Conservation (phyloP, 2,329 filamentous ascomycete genomes). For the Trichoderma atrobrunneum region DNA sequence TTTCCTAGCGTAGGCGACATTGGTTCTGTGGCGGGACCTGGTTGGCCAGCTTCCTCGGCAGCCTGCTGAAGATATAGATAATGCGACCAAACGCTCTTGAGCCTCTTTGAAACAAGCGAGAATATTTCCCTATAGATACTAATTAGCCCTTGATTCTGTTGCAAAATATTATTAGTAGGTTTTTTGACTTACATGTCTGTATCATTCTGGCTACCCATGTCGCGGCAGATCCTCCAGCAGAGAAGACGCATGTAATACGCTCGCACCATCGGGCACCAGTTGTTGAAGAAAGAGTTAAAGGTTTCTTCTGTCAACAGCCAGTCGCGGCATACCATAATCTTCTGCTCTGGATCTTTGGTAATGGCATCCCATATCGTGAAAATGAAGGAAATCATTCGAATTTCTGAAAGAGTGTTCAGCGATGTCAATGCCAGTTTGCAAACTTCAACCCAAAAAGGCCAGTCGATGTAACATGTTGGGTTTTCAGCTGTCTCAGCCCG, state of each 20-base stretch:
- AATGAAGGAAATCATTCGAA: constrained; percentile 77
- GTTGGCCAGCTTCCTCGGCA: constrained; percentile 53
- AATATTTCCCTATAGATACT: constrained; percentile 61
- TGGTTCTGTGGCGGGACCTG: constrained; percentile 72
- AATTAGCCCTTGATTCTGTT: constrained; percentile 20
- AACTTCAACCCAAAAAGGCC: constrained; percentile 82
- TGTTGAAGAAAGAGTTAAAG: constrained; percentile 81
- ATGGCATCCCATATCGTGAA: constrained; percentile 78
- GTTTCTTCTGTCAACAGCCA: constrained; percentile 73
- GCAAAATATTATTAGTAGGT: not conserved
- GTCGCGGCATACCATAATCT: constrained; percentile 66
- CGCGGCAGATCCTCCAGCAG: constrained; percentile 84
- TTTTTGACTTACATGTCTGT: constrained; percentile 60
- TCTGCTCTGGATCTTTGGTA: constrained; percentile 62
- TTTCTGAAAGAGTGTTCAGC: constrained; percentile 86
- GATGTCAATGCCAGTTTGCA: constrained; percentile 76
- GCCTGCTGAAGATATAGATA: constrained; percentile 72
- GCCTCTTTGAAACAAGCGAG: constrained; percentile 60
- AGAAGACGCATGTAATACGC: constrained; percentile 88
- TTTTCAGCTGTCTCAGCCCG: constrained; percentile 44
- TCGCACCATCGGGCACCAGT: constrained; percentile 94
- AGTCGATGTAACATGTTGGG: constrained; percentile 58
- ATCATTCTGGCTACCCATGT: constrained; percentile 63
- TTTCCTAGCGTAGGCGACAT: constrained; percentile 82
- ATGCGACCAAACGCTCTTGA: constrained; percentile 73